A percentile compares a stretch with the other conserved stretches of the same genome.
Conservation (phyloP, 2,329 filamentous ascomycete species). For the Aspergillaceae sp. region DNA sequence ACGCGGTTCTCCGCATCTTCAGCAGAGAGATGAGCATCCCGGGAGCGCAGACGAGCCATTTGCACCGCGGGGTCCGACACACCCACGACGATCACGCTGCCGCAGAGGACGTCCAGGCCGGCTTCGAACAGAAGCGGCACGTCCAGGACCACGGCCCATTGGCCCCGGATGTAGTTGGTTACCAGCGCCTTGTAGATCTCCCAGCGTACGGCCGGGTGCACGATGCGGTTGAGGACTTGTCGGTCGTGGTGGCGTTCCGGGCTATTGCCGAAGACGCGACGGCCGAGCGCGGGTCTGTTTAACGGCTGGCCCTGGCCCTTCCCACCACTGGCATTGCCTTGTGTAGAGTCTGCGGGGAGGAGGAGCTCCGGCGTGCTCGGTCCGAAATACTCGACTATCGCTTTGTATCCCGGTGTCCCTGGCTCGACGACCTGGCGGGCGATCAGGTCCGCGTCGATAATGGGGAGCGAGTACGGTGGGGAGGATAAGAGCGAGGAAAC, state of each 20-base stretch:
- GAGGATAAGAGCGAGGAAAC: conserved; percentile 74
- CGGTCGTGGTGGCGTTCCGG: conserved; percentile 64
- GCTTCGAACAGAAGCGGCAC: conserved; percentile 88
- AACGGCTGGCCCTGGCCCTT: conserved; percentile 45
- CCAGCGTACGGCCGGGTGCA: conserved; percentile 79
- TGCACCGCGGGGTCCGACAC: conserved; percentile 73
- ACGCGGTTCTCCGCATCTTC: conserved; percentile 86
- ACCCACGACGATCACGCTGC: conserved; percentile 76
- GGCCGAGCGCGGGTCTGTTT: conserved; percentile 76
- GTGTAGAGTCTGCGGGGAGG: conserved; percentile 42
- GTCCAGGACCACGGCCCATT: conserved; percentile 87
- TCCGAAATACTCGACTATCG: conserved; percentile 73
- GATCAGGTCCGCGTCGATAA: conserved; percentile 89
- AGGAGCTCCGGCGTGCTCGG: conserved; percentile 80
- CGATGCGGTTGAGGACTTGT: conserved; percentile 73
- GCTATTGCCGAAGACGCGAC: conserved; percentile 74
- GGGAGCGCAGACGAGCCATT: conserved; percentile 64
- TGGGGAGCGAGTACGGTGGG: conserved; percentile 73
- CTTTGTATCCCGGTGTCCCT: conserved; percentile 71
- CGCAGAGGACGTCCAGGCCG: conserved; percentile 75
- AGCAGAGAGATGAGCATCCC: conserved; percentile 69
- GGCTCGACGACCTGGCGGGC: conserved; percentile 92
- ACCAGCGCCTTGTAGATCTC: conserved; percentile 72
- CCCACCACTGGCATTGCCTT: not conserved
- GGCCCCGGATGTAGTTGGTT: conserved; percentile 62